Conservation (phyloP, 2,329 filamentous ascomycete species). For the Ceratocystis ficicola region DNA sequence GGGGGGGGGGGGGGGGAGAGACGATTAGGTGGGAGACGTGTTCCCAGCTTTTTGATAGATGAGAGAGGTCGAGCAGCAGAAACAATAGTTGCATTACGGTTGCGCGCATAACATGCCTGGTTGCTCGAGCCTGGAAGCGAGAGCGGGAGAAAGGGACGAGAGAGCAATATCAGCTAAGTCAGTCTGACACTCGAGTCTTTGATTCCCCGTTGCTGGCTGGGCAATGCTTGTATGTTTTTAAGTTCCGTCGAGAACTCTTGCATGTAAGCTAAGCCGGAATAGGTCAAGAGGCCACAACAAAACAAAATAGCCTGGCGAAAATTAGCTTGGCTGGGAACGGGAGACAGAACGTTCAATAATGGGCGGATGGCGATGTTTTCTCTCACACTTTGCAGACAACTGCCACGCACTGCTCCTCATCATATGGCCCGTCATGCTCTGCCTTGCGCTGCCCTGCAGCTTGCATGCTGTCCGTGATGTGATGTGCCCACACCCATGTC, state of each 20-base stretch:
- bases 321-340: neutral
- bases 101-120: neutral
- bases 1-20: too few relatives aligned
- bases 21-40: neutral
- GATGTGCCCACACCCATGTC: neutral
- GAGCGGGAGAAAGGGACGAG: constrained; percentile 1
- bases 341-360: neutral
- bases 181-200: too few relatives aligned
- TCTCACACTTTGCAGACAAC: neutral
- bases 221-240: neutral
- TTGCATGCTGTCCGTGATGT: neutral
- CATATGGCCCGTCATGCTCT: too few relatives aligned
- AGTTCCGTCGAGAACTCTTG: neutral
- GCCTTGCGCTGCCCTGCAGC: neutral
- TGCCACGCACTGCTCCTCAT: too few relatives aligned
- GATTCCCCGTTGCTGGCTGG: too few relatives aligned
- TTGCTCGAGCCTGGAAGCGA: neutral
- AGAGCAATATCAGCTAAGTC: too few relatives aligned
- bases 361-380: neutral
- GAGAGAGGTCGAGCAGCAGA: neutral
- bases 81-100: neutral
- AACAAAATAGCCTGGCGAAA: neutral
- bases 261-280: neutral
- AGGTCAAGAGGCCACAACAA: neutral
- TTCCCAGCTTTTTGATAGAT: neutral